A percentile compares a stretch with the other conserved stretches of the same genome.
Evolutionary conservation across 2,329 filamentous ascomycete species (phyloP).

Genomic region (Stemphylium lycopersici): DNA sequence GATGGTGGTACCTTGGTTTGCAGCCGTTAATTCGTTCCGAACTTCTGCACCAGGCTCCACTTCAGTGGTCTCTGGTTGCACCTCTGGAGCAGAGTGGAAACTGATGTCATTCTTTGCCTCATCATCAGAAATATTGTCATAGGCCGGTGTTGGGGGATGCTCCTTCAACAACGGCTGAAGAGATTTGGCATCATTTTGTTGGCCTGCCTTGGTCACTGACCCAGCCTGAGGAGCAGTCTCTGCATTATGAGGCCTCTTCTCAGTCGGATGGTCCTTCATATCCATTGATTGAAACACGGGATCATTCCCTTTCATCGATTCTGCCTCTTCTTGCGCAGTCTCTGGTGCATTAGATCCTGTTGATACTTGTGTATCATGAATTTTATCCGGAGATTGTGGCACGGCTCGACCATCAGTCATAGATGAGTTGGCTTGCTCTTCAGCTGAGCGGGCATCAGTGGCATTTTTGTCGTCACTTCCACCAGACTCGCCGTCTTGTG

Average conservation of each 20-base stretch:
- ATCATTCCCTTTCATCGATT: not conserved
- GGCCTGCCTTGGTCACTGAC: not conserved
- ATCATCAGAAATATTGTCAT: slow-evolving; percentile 26
- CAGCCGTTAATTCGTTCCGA: not conserved
- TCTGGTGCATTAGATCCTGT: not conserved
- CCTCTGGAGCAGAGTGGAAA: slow-evolving; percentile 31
- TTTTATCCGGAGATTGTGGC: not conserved
- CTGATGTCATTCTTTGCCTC: slow-evolving; percentile 33
- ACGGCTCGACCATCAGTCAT: not conserved
- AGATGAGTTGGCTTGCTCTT: not conserved
- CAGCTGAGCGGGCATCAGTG: not conserved
- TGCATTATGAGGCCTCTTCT: not conserved
- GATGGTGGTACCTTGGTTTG: slow-evolving; percentile 8
- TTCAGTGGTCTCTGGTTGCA: slow-evolving; percentile 17
- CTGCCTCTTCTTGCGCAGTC: too few relatives aligned
- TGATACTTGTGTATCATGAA: not conserved
- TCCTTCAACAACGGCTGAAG: not conserved
- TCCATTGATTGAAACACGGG: not conserved
- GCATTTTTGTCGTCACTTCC: not conserved
- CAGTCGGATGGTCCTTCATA: not conserved
- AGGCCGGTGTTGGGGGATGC: not conserved
- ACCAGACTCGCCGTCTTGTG: not conserved
- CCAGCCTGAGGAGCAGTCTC: not conserved
- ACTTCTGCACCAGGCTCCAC: slow-evolving; percentile 3
- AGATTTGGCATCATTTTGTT: not conserved